Conservation (phyloP, 1,139 yeast genomes). For the Torulaspora pretoriensis region DNA sequence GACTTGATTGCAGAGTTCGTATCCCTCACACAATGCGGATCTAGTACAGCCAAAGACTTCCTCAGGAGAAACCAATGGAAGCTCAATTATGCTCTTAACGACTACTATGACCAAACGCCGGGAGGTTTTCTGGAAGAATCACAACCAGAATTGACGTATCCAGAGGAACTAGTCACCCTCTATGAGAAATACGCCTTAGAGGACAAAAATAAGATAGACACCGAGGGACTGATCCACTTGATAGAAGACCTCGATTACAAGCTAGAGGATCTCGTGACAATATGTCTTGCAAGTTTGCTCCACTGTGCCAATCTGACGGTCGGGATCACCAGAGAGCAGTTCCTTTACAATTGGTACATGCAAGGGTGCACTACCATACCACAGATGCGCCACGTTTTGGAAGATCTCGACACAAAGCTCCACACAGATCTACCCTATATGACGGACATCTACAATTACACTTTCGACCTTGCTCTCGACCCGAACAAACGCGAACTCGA, state of each 20-base stretch:
- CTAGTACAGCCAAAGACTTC: conserved; percentile 25
- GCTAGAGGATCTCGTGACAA: conserved; percentile 68
- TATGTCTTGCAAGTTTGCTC: conserved; percentile 66
- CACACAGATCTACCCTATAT: conserved; percentile 42
- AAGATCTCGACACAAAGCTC: conserved; percentile 39
- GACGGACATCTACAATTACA: conserved; percentile 58
- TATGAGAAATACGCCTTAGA: conserved; percentile 34
- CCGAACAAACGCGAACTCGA: conserved; percentile 56
- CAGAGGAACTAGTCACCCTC: conserved; percentile 20
- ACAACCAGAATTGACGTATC: conserved; percentile 14
- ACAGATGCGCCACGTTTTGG: conserved; percentile 49
- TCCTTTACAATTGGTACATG: conserved; percentile 22
- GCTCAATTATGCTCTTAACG: conserved; percentile 34
- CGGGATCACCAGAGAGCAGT: conserved; percentile 30
- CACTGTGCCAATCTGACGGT: conserved; percentile 35
- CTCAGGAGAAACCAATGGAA: conserved; percentile 29
- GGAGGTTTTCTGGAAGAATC: conserved; percentile 20
- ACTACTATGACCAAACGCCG: conserved; percentile 30
- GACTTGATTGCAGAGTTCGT: conserved; percentile 9
- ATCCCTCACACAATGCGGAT: conserved; percentile 24
- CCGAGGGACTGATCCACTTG: conserved; percentile 72
- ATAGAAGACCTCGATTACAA: conserved; percentile 62
- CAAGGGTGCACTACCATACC: conserved; percentile 39
- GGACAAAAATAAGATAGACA: conserved; percentile 43
- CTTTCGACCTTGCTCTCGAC: conserved; percentile 66